Evolutionary conservation across 1,139 yeast species (phyloP).

Genomic region (Sugiyamaella japonica): DNA sequence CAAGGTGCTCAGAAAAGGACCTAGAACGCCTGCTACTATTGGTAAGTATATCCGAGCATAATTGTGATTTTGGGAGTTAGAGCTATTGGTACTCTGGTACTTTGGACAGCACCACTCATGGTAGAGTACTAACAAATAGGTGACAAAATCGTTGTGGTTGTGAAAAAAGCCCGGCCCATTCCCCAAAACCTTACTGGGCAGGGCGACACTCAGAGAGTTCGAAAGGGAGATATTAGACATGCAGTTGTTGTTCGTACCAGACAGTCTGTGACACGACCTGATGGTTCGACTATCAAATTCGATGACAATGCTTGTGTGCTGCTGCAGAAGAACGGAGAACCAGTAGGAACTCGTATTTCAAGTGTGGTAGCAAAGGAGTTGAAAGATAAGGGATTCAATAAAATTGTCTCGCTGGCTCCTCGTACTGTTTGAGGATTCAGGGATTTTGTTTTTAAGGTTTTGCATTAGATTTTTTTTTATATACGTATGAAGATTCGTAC

Average conservation of each 20-base stretch:
- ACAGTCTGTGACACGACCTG: slow-evolving; percentile 79
- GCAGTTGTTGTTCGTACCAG: slow-evolving; percentile 94
- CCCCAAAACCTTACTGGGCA: slow-evolving; percentile 49
- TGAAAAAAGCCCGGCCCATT: slow-evolving; percentile 86
- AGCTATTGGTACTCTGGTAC: no score
- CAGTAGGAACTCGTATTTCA: slow-evolving; percentile 90
- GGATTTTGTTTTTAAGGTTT: not conserved
- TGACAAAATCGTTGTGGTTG: slow-evolving; percentile 92
- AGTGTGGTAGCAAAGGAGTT: slow-evolving; percentile 93
- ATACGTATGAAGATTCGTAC: not conserved
- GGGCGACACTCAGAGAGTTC: slow-evolving; percentile 62
- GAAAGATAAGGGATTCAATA: slow-evolving; percentile 78
- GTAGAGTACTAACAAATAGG: slow-evolving; percentile 26
- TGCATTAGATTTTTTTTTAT: slow-evolving; percentile 10
- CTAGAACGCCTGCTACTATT: slow-evolving; percentile 75
- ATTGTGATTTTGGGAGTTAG: no score
- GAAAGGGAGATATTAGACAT: slow-evolving; percentile 93
- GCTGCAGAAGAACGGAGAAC: slow-evolving; percentile 88
- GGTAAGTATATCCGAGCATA: slow-evolving; percentile 46
- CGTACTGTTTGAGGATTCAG: slow-evolving; percentile 56
- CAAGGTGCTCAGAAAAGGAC: slow-evolving; percentile 88
- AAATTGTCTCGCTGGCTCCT: slow-evolving; percentile 89
- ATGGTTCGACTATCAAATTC: slow-evolving; percentile 83
- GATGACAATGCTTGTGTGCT: slow-evolving; percentile 98
- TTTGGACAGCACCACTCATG: no score